Evolutionary conservation across 345 rosid genomes (phyloP), one percentile per base, ranked within the genome.

Genomic region (Barbarea vulgaris): DNA sequence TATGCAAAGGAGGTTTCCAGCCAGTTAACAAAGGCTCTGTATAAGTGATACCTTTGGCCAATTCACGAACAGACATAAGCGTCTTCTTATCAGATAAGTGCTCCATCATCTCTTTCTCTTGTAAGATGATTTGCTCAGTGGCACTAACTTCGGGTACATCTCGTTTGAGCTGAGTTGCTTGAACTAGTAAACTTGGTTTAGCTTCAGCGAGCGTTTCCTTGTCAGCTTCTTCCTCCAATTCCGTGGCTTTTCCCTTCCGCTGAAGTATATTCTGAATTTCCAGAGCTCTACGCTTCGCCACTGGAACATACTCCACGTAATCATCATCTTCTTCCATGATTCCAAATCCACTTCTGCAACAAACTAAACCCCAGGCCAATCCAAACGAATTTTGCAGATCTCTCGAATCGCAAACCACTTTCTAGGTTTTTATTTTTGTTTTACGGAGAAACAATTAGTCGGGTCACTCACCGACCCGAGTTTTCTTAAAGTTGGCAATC

Each of bases 21-120:
- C 98, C 94, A 0, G 97, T 91, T 79, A 86, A 62, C 21, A 91
- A 39, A 25, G 98, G 94, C 24, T 93, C 97, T 0, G 85, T 80
- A 13, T 93, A 89, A 13, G 94, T 91, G 61, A 93, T 93, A 64
- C 96, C 98, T 81, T 91, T 93, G 1, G 91, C 98, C 71, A 93
- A 75, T 73, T 93, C 98, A 18, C 97, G 89, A 37, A 89, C 97
- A 0, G 97, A 87, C 91, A 91, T 88, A 2, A 93, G 86, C 1
- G 96, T 88, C 77, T 93, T 89, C 77, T 87, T 84, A 70, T 93
- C 98, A 0, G 96, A 87, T 22, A 93, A 42, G 53, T 91, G 88
- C 74, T 91, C 96, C 13, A 91, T 89, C 97, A 93, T 93, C 82
- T 93, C 97, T 74, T 88, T 93, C 81, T 93, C 98, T 73, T 93